Percentiles rank a stretch among this genome's conserved stretches.
Conservation (phyloP, 495 filamentous ascomycete genomes). For the Baudoinia panamericana region DNA sequence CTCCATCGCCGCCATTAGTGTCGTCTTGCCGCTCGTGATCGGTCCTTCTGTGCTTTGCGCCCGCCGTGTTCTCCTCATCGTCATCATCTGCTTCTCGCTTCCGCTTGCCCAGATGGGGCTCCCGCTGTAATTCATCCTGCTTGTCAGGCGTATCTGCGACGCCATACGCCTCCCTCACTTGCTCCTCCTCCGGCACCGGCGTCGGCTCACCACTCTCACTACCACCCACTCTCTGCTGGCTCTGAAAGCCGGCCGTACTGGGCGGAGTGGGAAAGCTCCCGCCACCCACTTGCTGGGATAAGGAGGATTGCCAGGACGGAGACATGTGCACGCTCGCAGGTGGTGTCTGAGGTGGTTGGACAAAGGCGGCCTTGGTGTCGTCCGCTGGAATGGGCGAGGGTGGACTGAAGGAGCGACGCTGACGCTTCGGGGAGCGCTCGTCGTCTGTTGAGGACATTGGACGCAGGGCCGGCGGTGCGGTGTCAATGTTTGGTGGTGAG, state of each 20-base stretch:
- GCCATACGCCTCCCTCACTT: no score
- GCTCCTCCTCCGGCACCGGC: slow-evolving; percentile 3
- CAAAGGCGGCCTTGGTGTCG: slow-evolving; percentile 22
- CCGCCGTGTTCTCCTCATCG: slow-evolving; percentile 5
- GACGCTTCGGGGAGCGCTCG: slow-evolving; percentile 23
- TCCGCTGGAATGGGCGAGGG: slow-evolving; percentile 24
- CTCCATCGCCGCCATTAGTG: not conserved
- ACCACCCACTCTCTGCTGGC: slow-evolving; percentile 5
- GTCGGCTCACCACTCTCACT: slow-evolving; percentile 11
- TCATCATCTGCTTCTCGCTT: not conserved
- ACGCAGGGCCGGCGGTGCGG: no score
- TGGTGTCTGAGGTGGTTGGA: slow-evolving; percentile 30
- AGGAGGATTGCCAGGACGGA: slow-evolving; percentile 24
- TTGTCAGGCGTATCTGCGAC: not conserved
- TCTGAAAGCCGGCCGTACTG: slow-evolving; percentile 24
- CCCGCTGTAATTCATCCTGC: no score
- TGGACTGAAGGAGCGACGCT: slow-evolving; percentile 27
- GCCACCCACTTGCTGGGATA: slow-evolving; percentile 18
- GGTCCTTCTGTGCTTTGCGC: slow-evolving; percentile 23
- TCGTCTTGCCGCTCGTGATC: slow-evolving; percentile 31
- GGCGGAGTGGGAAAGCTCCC: slow-evolving; percentile 33
- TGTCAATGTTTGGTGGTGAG: no score
- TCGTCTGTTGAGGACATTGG: slow-evolving; percentile 12
- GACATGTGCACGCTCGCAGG: slow-evolving; percentile 27
- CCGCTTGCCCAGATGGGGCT: not conserved